A percentile compares a stretch with the other conserved stretches of the same genome.
Conservation (phyloP, 31 red algal species). For the Odonthalia washingtoniensis region DNA sequence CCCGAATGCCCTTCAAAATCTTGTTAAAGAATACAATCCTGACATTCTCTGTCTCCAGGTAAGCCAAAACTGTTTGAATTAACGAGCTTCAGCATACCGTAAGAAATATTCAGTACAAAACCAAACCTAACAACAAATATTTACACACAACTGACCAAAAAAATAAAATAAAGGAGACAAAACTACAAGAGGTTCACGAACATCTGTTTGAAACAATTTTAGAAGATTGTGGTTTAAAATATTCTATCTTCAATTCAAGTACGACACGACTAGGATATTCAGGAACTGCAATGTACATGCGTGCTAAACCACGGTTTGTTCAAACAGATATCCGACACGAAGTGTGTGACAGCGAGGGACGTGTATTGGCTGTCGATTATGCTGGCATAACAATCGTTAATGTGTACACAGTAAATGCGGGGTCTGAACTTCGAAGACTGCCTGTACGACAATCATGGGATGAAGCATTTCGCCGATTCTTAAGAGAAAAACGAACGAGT, state of each 20-base stretch:
- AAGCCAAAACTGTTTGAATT: no score
- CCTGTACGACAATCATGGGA: conserved; percentile 43
- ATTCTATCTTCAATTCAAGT: conserved; percentile 55
- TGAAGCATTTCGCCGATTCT: conserved; percentile 35
- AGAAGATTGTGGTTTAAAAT: conserved; percentile 21
- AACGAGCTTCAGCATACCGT: no score
- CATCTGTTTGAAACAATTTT: conserved; percentile 6
- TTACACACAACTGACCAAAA: no score
- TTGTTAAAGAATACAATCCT: conserved; percentile 44
- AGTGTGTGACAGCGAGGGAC: conserved; percentile 51
- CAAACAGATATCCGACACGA: conserved; percentile 45
- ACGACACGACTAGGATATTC: conserved; percentile 45
- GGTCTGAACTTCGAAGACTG: conserved; percentile 23
- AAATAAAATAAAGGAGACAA: conserved; percentile 54
- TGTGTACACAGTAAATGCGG: conserved; percentile 52
- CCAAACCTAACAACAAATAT: no score
- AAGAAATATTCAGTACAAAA: no score
- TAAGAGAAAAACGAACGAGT: conserved; percentile 30
- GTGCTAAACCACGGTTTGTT: background rate
- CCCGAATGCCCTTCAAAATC: conserved; percentile 29
- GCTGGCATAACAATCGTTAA: conserved; percentile 35
- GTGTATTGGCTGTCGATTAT: conserved; percentile 39
- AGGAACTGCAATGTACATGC: conserved; percentile 46
- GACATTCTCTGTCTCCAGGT: conserved; percentile 63
- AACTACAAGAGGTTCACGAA: conserved; percentile 51